Evolutionary conservation across 2,329 filamentous ascomycete species (phyloP), one percentile per base, ranked within the genome.

Genomic region (Bipolaris bicolor): DNA sequence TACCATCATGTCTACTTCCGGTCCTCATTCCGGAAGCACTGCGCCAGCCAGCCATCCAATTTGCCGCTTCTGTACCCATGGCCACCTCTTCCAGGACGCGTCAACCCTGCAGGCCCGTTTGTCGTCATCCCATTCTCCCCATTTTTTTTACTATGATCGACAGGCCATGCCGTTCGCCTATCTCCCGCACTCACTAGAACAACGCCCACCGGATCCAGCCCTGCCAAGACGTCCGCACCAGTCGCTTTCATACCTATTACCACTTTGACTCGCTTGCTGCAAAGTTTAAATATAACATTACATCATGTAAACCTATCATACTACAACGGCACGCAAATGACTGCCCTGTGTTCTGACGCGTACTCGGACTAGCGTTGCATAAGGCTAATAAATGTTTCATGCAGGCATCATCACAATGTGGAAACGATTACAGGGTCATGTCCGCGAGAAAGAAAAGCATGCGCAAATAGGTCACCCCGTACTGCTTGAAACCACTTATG

Each of bases 371-470:
- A 47, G 24, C 44, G 22, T 40, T 36, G 41, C 48, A 50, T 52
- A 39, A 43, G 52, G 63, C 72, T 74, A 72, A 75, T 52, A 3
- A 46, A 49, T 48, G 63, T 65, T 70, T 68, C 58, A 64, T 67
- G 52, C 61, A 74, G 70, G 60, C 34, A 39, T 22, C 45, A 33
- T 34, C 54, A 57, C 59, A 48, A 76, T 86, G 84, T 86, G 83
- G 83, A 83, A 83, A 70, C 81, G 82, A 67, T 71, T 83, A 66
- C 76, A 81, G 71, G 76, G 79, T 68, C 67, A 73, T 52, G 68
- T 64, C 34, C 72, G 74, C 64, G 77, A 78, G 62, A 80, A 73
- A 69, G 78, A 80, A 56, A 78, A 77, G 45, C 49, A 56, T 45
- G 48, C 61, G 50, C 68, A 71, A 16, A 80, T 80, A 62, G 77